phyloP scores from a whole-genome alignment of 352 stramenopile genomes.

The Globisporangium polare region DNA sequence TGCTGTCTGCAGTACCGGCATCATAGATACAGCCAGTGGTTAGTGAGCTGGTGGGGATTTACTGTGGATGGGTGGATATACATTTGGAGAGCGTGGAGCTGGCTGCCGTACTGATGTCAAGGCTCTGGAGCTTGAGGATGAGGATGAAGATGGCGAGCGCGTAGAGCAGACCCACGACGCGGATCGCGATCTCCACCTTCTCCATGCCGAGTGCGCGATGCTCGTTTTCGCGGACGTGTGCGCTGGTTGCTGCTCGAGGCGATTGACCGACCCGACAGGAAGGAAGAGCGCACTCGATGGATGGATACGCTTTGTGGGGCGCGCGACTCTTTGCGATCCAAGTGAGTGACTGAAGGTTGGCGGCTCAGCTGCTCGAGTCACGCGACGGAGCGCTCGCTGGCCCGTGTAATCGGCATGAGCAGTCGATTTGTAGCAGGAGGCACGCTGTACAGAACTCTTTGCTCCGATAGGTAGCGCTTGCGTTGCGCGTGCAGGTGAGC shows the following conservation, averaged over 20 bases:
- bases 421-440: no score
- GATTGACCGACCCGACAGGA: background rate
- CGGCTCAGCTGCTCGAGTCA: background rate
- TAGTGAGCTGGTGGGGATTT: background rate
- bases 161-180: slow-evolving; percentile 48
- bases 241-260: no score
- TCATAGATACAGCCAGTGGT: background rate
- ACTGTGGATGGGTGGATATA: background rate
- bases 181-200: slow-evolving; percentile 69
- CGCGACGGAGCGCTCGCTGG: no score
- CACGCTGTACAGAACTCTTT: no score
- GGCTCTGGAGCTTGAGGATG: slow-evolving; percentile 43
- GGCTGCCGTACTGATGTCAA: slow-evolving; percentile 44
- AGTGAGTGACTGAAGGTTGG: background rate
- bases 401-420: no score
- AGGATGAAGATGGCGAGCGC: slow-evolving; percentile 50
- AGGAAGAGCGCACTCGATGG: background rate
- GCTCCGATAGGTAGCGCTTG: no score
- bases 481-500: no score
- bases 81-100: background rate
- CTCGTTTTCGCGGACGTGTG: no score
- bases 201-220: slow-evolving; percentile 29
- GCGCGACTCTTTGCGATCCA: background rate
- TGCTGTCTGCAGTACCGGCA: slow-evolving; percentile 39
- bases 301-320: background rate